Evolutionary conservation across 257 asterid genomes (phyloP), one percentile per base, ranked within the genome.

Genomic region (Nyctanthes arbortristis): DNA sequence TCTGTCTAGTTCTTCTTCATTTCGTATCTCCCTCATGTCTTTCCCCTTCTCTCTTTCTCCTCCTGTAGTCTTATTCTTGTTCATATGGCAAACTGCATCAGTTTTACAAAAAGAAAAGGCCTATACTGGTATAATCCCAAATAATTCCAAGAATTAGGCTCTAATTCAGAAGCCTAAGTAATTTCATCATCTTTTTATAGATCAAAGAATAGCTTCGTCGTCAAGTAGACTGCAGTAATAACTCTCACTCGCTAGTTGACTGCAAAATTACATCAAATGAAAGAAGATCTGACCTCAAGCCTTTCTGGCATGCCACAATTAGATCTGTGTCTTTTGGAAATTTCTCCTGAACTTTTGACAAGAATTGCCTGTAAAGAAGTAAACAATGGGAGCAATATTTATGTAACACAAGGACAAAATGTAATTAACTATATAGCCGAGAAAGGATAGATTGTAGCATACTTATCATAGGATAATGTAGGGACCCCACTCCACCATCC

Each of bases 401-500:
- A 37, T 70, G 75, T 32, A 39, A 45, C 39, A 45, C 30, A 25
- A 47, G 13, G 54, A 55, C n/a, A 24, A 59, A 63, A 13, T 40
- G 43, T 28, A 34, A 63, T 18, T 34, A 47, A 59, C 34, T 30
- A 43, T 60, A 45, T 33, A 36, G 45, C 59, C 67, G 64, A 49
- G 30, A 20, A 32, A 29, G 54, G 68, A 56, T 57, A 30, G 34
- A 40, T 7, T 13, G 71, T 36, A 76, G 62, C 83, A 66, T 80
- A 91, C 99, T 73, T 83, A 58, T 91, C 77, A 77, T 70, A 84
- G 65, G 96, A 79, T 72, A 93, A 73, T 55, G 92, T 76, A 49
- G 99, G 97, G 75, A 85, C 75, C 25, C 99, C 99, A 77, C 96
- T 91, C 99, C 99, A 93, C 99, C 97, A 91, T 72, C 97, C 99